phyloP scores from a whole-genome alignment of 2,329 filamentous ascomycete species.

The Mariannaea elegans region DNA sequence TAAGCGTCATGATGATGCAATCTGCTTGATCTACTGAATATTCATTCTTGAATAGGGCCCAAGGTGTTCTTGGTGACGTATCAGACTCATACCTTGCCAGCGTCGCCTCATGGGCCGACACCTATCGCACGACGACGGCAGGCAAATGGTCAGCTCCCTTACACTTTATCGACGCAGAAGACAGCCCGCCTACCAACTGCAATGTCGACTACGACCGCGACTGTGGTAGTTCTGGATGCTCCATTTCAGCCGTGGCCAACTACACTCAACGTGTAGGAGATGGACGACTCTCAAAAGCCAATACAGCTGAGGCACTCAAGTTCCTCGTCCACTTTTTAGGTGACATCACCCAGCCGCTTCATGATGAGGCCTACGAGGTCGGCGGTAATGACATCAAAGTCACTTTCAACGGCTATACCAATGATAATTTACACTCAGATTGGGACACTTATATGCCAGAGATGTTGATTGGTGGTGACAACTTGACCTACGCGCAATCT shows the following conservation, averaged over 20 bases:
- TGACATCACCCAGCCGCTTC: conserved; percentile 65
- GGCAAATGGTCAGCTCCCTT: conserved; percentile 56
- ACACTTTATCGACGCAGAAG: conserved; percentile 64
- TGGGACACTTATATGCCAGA: conserved; percentile 70
- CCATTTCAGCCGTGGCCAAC: conserved; percentile 40
- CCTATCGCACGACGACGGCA: conserved; percentile 54
- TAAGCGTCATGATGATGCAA: no score
- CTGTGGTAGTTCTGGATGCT: conserved; percentile 35
- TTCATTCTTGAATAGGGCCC: conserved; percentile 29
- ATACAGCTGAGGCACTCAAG: conserved; percentile 34
- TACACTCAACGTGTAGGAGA: conserved; percentile 38
- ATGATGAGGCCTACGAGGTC: conserved; percentile 59
- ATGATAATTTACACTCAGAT: conserved; percentile 66
- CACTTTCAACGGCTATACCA: conserved; percentile 55
- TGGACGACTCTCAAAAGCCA: conserved; percentile 21
- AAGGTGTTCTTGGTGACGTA: conserved; percentile 50
- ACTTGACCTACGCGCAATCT: conserved; percentile 46
- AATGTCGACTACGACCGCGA: conserved; percentile 55
- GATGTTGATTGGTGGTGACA: conserved; percentile 49
- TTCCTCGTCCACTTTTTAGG: conserved; percentile 59
- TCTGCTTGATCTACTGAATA: no score
- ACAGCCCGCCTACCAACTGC: conserved; percentile 40
- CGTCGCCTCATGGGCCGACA: conserved; percentile 56
- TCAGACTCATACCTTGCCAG: conserved; percentile 57
- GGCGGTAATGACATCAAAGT: conserved; percentile 65